Percentiles rank a stretch among this genome's conserved stretches.
Evolutionary conservation across 164 flowering plant genomes (phyloP).

Genomic region (Warburgia ugandensis): DNA sequence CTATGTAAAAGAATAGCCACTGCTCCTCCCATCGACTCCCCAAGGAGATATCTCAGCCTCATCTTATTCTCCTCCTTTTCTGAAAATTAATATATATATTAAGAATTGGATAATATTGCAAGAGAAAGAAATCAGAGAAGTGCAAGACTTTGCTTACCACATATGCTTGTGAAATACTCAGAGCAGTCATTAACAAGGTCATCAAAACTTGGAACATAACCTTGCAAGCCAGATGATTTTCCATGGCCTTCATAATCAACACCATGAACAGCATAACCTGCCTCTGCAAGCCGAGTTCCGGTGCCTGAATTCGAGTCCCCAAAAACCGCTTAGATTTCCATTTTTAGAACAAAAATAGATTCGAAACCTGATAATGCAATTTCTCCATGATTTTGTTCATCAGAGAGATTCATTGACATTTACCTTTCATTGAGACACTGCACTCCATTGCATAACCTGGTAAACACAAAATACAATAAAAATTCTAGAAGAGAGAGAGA

Average conservation of each 20-base stretch:
- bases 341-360: not conserved
- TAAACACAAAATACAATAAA: not conserved
- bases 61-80: constrained; percentile 11
- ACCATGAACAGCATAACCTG: constrained; percentile 65
- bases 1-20: constrained; percentile 18
- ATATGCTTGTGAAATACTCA: constrained; percentile 59
- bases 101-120: not conserved
- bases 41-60: constrained; percentile 16
- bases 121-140: not conserved
- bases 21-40: constrained; percentile 31
- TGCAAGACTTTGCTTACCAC: constrained; percentile 56
- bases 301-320: not conserved
- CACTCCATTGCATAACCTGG: constrained; percentile 84
- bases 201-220: constrained; percentile 80
- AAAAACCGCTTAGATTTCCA: not conserved
- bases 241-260: constrained; percentile 93
- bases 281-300: constrained; percentile 1
- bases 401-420: too few relatives aligned
- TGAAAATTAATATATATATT: not conserved
- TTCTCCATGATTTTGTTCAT: not conserved
- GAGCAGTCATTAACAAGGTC: constrained; percentile 64
- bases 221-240: constrained; percentile 68
- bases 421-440: constrained; percentile 80
- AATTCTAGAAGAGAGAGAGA: not conserved
- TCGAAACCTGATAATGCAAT: not conserved